Evolutionary conservation across 257 asterid genomes (phyloP).

Genomic region (Solanum sejunctum): DNA sequence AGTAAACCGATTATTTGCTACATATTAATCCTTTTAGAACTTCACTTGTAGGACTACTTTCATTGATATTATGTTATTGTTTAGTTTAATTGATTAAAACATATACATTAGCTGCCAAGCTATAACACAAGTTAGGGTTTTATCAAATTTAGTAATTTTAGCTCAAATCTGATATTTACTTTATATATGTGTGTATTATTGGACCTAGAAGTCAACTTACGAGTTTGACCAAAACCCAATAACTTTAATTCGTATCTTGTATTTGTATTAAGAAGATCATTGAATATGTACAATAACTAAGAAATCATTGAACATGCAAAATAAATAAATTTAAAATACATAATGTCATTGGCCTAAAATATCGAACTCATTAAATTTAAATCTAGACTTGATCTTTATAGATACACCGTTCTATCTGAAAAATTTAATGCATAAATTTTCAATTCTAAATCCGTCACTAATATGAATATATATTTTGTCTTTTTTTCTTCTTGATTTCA

Average conservation of each 20-base stretch:
- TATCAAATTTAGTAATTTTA: not conserved
- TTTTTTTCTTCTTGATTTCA: not conserved
- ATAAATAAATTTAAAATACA: too few species aligned
- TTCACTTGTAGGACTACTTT: not conserved
- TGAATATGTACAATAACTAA: not conserved
- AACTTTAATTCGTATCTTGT: not conserved
- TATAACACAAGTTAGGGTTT: not conserved
- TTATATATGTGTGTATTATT: not conserved
- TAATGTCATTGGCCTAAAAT: not conserved
- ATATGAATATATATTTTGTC: not conserved
- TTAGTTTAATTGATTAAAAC: not conserved
- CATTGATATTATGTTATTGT: not conserved
- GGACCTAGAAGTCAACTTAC: not conserved
- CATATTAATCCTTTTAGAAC: not conserved
- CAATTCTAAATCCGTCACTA: fast-evolving
- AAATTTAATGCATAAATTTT: not conserved
- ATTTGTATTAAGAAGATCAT: not conserved
- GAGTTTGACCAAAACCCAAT: not conserved
- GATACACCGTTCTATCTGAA: not conserved
- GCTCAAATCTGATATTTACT: not conserved
- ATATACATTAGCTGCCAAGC: not conserved
- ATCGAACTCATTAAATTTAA: not conserved
- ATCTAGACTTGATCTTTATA: not conserved
- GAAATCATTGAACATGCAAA: not conserved
- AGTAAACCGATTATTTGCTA: not conserved